Base-by-base conservation (phyloP, 2,329 filamentous ascomycete species). In the Magnaporthiopsis incrustans region DNA sequence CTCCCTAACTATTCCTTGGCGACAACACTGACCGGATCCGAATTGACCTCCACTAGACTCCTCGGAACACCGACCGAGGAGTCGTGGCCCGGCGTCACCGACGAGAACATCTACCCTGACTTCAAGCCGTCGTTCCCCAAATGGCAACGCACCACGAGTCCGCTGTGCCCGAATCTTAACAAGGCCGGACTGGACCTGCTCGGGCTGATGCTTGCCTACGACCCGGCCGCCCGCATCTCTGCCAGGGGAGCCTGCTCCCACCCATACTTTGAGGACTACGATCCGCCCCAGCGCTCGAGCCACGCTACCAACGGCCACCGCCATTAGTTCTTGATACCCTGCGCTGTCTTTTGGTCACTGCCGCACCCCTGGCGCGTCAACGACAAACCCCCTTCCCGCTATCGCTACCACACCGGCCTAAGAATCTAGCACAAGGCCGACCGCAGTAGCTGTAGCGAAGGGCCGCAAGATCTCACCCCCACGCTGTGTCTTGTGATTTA, bases 111-210 rank as follows among this genome's bases (percentile, higher is more conserved):
- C 12, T 94, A 94, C 78, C 91, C 92, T 50, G 92, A 96, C 76
- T 96, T 91, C 83, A 96, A 96, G 78, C 74, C 89, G 25, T 91
- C 89, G 6, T 96, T 96, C 77, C 91, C 91, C 67, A 94, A 93
- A 77, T 96, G 92, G 92, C 81, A 82, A 68, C 87, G 89, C 66
- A 82, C 26, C 78, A 80, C 64, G 80, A 84, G n/a, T n/a, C n/a
- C n/a, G 58, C 79, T 93, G 33, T 89, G 92, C 70, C 82, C 84
- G 30, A 87, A 82, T 59, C 82, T 96, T 33, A 90, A 94, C 70
- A 85, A 89, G 4, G 75, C 81, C 18, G 88, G 88, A 38, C 79
- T 89, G n/a, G 86, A 90, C 66, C 81, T 91, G 26, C 76, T 85
- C 27, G 82, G 85, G 70, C 76, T 79, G 69, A 84, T 95, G 77